These are phyloP conservation scores for Clausena lansium DNA, from an alignment of 345 rosid species.

Conservation along the genomic window DNA sequence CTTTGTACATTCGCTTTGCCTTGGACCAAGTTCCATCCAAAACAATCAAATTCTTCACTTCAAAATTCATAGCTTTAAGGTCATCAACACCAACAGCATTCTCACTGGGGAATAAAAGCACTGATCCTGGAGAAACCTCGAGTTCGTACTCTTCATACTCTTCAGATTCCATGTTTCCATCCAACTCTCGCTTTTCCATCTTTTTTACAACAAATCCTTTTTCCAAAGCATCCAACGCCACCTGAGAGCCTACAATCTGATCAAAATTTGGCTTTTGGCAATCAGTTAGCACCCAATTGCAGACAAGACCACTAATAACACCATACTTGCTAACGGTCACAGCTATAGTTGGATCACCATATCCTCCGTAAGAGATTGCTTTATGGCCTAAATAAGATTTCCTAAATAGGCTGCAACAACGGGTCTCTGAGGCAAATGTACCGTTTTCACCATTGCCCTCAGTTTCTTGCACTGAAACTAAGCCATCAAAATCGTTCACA, in stretches of 20 bases:
- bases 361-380: neutral
- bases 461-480: conserved; percentile 5
- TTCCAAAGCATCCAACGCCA: conserved; percentile 41
- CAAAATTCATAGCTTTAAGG: conserved; percentile 36
- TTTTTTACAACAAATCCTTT: conserved; percentile 65
- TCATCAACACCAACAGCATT: conserved; percentile 45
- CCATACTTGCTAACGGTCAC: conserved; percentile 46
- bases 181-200: conserved; percentile 21
- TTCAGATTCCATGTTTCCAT: conserved; percentile 25
- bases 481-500: neutral
- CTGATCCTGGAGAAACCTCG: conserved; percentile 57
- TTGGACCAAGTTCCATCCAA: conserved; percentile 90
- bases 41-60: conserved; percentile 68
- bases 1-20: conserved; percentile 72
- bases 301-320: conserved; percentile 29
- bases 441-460: neutral
- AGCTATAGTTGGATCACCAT: conserved; percentile 24
- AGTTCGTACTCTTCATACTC: conserved; percentile 60
- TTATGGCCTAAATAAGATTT: neutral
- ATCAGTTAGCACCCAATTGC: conserved; percentile 22
- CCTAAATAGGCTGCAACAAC: neutral
- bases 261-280: conserved; percentile 28
- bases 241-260: conserved; percentile 39
- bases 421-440: neutral
- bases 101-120: conserved; percentile 62